A percentile compares a stretch with the other conserved stretches of the same genome.
phyloP scores from a whole-genome alignment of 2,329 filamentous ascomycete species.

The Myotisia sp. region DNA sequence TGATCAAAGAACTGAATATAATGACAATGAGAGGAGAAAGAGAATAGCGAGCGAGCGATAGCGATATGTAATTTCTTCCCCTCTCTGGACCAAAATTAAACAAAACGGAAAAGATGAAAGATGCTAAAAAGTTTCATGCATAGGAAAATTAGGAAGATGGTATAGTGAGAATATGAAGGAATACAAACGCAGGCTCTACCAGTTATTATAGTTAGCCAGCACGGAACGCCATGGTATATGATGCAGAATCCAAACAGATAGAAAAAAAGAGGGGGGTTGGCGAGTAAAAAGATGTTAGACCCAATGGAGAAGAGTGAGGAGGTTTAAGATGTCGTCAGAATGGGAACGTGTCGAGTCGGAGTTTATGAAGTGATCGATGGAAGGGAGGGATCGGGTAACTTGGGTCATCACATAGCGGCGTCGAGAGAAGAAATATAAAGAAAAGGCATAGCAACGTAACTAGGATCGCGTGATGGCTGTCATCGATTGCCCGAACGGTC shows the following conservation, averaged over 20 bases:
- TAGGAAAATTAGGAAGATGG: not conserved
- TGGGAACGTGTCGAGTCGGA: not conserved
- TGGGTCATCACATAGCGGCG: no score
- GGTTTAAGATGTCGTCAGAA: not conserved
- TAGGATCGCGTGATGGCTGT: no score
- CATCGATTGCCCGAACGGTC: no score
- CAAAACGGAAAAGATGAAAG: not conserved
- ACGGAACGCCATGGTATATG: conserved; percentile 6
- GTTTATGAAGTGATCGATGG: not conserved
- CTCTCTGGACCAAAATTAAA: no score
- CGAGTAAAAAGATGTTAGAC: not conserved
- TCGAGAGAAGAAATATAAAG: no score
- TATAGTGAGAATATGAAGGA: not conserved
- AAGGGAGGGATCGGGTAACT: no score
- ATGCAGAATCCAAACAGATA: conserved; percentile 2
- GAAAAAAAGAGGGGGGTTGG: conserved; percentile 1
- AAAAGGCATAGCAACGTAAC: no score
- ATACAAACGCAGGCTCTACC: conserved; percentile 1
- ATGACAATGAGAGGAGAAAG: no score
- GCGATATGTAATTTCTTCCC: no score
- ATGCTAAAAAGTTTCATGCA: conserved; percentile 1
- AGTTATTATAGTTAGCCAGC: no score
- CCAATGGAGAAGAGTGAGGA: not conserved
- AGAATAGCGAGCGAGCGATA: no score
- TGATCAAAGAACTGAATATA: no score